Evolutionary conservation across 768 basidiomycete species (phyloP).

Genomic region (Tephrocybe sp.): DNA sequence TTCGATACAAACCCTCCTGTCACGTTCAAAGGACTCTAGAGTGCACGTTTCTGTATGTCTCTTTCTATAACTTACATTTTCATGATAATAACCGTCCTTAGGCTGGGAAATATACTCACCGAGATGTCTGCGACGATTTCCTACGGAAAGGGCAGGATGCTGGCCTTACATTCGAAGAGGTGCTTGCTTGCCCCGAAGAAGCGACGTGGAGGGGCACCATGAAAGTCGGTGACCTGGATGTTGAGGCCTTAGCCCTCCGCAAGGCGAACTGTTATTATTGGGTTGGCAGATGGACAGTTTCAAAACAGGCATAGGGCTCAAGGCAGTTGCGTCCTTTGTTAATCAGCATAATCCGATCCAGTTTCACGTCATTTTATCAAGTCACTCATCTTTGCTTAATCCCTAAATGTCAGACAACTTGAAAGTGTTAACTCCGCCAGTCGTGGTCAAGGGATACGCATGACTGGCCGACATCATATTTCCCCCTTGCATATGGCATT

Average conservation of each 20-base stretch:
- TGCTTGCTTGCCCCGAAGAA: slow-evolving; percentile 26
- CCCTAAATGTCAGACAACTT: no score
- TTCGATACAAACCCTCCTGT: slow-evolving; percentile 50
- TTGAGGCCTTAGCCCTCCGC: slow-evolving; percentile 43
- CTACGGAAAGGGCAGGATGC: slow-evolving; percentile 33
- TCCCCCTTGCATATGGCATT: background rate
- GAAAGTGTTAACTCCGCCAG: no score
- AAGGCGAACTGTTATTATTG: slow-evolving; percentile 64
- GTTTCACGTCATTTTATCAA: no score
- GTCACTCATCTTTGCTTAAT: no score
- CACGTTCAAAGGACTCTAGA: slow-evolving; percentile 34
- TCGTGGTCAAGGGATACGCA: no score
- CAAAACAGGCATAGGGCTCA: background rate
- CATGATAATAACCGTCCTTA: slow-evolving; percentile 11
- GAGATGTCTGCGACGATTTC: slow-evolving; percentile 53
- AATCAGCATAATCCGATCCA: no score
- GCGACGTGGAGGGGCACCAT: slow-evolving; percentile 47
- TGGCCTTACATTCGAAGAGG: slow-evolving; percentile 50
- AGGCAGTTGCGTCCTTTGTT: no score
- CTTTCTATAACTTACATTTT: background rate
- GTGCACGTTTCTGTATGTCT: slow-evolving; percentile 52
- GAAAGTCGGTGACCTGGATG: slow-evolving; percentile 44
- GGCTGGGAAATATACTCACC: slow-evolving; percentile 60
- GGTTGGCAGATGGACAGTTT: slow-evolving; percentile 53
- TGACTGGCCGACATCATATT: no score